phyloP scores from a whole-genome alignment of 495 filamentous ascomycete genomes.

The Echria macrotheca region DNA sequence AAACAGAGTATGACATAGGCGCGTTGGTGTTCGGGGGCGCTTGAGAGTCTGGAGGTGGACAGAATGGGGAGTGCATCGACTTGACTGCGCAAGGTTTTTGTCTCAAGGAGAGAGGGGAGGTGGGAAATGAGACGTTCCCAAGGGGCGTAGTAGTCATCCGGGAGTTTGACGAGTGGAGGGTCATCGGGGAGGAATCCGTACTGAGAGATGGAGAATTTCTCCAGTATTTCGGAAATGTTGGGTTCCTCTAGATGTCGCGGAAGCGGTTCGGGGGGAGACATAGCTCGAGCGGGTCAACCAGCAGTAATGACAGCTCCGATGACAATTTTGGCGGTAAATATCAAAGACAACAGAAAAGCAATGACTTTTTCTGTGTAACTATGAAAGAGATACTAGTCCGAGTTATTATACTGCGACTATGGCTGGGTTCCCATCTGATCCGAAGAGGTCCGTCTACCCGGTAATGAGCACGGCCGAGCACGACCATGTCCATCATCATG shows the following conservation, averaged over 20 bases:
- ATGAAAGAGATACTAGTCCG: too few species aligned
- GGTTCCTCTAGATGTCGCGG: not conserved
- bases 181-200: constrained; percentile 76
- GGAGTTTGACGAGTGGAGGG: constrained; percentile 59
- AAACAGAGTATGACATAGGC: constrained; percentile 8
- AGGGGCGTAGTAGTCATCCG: constrained; percentile 69
- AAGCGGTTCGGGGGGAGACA: constrained; percentile 19
- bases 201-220: constrained; percentile 24
- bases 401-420: too few species aligned
- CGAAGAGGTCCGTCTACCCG: too few species aligned
- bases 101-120: constrained; percentile 61
- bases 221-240: not conserved
- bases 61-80: constrained; percentile 61
- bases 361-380: too few species aligned
- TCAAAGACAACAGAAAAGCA: too few species aligned
- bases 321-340: too few species aligned
- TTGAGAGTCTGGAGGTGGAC: not conserved
- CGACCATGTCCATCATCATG: not conserved
- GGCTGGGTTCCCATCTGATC: too few species aligned
- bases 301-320: too few species aligned
- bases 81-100: constrained; percentile 58
- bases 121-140: constrained; percentile 73
- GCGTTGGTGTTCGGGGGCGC: not conserved
- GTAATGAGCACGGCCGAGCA: too few species aligned
- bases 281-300: not conserved